Base-by-base conservation (phyloP, 805 yeast species). In the Barnettozyma wickerhamii region DNA sequence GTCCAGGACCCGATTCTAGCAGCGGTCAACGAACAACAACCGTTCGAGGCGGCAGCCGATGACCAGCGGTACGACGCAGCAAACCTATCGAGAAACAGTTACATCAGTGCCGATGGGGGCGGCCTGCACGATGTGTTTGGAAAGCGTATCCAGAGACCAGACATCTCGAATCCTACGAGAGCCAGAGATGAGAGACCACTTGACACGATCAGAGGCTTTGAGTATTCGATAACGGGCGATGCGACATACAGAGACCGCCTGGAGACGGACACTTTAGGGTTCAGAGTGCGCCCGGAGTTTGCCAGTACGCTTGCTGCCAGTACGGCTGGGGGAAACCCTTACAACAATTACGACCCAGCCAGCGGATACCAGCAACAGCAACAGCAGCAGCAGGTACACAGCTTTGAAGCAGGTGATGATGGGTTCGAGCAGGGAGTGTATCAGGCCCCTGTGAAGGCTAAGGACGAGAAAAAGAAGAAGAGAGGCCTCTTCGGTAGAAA, bases 21-120 rank as follows among this genome's bases (percentile, higher is more conserved):
- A 28, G 99, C 99, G 4, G 95, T 93, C 34, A 89, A 84, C 58
- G 98, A 91, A 63, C 91, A 84, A 7, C 98, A 93, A 68, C 99
- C 99, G 7, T 93, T 87, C 60, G 96, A 93, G 64, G 77, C 62
- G 41, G 50, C 51, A 9, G 51, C 40, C 10, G 50, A 42, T 14
- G 41, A 37, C n/a, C 17, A 38, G 13, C 32, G 37, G 6, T n/a
- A 18, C 34, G 41, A 29, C 41, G 33, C 30, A 17, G 37, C 35
- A 6, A 20, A 68, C 61, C 51, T 58, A 63, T 35, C 51, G 31
- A 49, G 59, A 53, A 45, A 50, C 46, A 53, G 59, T 43, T 52
- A 52, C 36, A 64, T 30, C 6, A 15, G n/a, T 45, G 30, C 46
- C 46, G 45, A 74, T 78, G 30, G 78, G 75, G 21, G 69, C 31